phyloP scores from a whole-genome alignment of 176 grass and related monocot species.

The Poa annua region DNA sequence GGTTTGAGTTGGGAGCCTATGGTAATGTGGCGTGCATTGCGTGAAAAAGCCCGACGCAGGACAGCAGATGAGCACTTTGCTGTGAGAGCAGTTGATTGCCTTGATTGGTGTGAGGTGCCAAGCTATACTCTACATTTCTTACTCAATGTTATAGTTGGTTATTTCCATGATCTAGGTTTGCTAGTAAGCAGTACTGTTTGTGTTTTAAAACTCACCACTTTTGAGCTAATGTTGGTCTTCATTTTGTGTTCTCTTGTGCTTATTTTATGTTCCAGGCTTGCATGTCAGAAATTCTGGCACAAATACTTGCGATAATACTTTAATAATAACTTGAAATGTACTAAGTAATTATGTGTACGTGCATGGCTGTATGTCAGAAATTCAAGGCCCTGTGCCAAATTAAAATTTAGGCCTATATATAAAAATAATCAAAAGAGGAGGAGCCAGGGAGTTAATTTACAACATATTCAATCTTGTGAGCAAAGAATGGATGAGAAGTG shows the following conservation, averaged over 20 bases:
- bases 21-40: conserved; percentile 93
- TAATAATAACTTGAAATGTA: background rate
- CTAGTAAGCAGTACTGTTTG: background rate
- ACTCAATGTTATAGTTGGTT: background rate
- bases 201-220: no score
- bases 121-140: conserved; percentile 27
- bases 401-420: no score
- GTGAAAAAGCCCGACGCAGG: conserved; percentile 54
- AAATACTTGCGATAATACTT: background rate
- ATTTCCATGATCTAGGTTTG: background rate
- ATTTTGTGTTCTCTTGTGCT: background rate
- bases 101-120: conserved; percentile 83
- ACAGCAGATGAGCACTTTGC: conserved; percentile 46
- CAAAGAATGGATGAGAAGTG: no score
- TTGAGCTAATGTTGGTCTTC: background rate
- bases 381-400: no score
- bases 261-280: background rate
- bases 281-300: background rate
- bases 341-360: background rate
- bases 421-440: no score
- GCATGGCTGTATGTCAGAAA: no score
- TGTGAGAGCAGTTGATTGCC: conserved; percentile 73
- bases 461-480: no score
- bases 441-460: no score
- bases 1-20: conserved; percentile 86